A percentile compares a stretch with the other conserved stretches of the same genome.
phyloP scores from a whole-genome alignment of 2,329 filamentous ascomycete genomes.

The Hypoxylon sp. region DNA sequence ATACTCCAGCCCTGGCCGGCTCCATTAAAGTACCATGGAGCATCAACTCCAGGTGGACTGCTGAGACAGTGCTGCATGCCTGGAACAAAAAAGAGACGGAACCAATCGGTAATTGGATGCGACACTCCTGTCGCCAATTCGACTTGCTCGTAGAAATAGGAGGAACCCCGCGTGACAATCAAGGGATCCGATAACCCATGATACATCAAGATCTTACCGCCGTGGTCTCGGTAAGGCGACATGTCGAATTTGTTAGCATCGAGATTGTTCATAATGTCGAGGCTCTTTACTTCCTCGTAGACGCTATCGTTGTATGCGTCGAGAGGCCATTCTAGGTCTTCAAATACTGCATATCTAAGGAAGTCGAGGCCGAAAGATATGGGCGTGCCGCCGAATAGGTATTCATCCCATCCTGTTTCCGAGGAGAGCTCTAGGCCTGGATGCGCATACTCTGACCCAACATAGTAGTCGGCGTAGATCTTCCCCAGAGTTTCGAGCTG shows the following conservation, averaged over 20 bases:
- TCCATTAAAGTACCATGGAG: constrained; percentile 49
- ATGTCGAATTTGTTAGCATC: constrained; percentile 53
- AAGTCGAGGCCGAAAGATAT: constrained; percentile 28
- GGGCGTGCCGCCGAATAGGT: constrained; percentile 2
- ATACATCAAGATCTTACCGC: constrained; percentile 62
- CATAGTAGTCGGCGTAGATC: constrained; percentile 50
- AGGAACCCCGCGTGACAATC: constrained; percentile 60
- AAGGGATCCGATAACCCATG: constrained; percentile 61
- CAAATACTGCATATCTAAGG: constrained; percentile 58
- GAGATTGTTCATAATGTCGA: constrained; percentile 48
- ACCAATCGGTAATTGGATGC: constrained; percentile 54
- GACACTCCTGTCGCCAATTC: constrained; percentile 56
- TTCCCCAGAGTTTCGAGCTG: constrained; percentile 62
- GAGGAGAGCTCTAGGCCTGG: constrained; percentile 36
- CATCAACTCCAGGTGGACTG: constrained; percentile 52
- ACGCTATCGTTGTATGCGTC: constrained; percentile 58
- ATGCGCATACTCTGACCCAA: constrained; percentile 31
- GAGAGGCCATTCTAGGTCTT: constrained; percentile 57
- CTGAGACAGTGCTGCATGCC: constrained; percentile 65
- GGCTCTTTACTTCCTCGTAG: constrained; percentile 58
- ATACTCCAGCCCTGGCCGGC: constrained; percentile 39
- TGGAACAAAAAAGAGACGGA: constrained; percentile 62
- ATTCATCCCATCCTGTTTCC: constrained; percentile 27
- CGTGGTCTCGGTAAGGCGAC: constrained; percentile 55
- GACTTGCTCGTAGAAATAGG: constrained; percentile 63